Evolutionary conservation across 1,139 yeast species (phyloP), one percentile per base, ranked within the genome.

Genomic region (Protomyces arabidopsidicola): DNA sequence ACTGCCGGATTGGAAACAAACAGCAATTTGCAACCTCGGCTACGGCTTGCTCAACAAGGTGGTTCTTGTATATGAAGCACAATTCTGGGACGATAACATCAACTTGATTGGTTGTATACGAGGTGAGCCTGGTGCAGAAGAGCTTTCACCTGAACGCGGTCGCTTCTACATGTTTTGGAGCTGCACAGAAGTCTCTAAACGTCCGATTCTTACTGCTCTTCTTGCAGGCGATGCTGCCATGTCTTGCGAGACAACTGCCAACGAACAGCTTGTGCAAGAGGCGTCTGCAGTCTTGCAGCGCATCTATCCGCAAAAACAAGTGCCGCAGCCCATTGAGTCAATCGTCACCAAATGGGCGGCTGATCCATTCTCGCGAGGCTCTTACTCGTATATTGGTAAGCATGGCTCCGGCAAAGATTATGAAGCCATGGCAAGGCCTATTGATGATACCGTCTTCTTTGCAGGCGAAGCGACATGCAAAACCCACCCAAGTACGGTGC

Each of bases 391-490:
- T 65, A 77, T 78, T 22, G 81, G 80, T 1, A 70, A 71, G 9
- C 78, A 76, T 24, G 80, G 79, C 12, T 74, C 79, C 2, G 78
- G 77, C 6, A 78, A 75, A 0, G 81, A 78, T 63, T 78, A 76
- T 64, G 80, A 78, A 53, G 66, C 73, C 16, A 69, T 78, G 60
- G 79, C 79, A 1, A 70, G 77, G 27, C 60, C 66, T 10, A 73
- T 77, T 22, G 73, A 71, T 42, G 71, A 75, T 39, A 69, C 74
- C 10, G 66, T 78, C 57, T 77, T 75, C 66, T 78, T 78, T 67
- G 81, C 81, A 0, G 81, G 81, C 42, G 81, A 78, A 63, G 81
- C 80, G 0, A 78, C 81, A 0, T 76, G 77, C 52, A 71, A 80
- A 8, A 69, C 74, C 12, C 74, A 75, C 60, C 81, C 81, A 0